Base-by-base conservation (phyloP, 225 moss, liverwort and hornwort species). In the Thuidium tamariscinum region DNA sequence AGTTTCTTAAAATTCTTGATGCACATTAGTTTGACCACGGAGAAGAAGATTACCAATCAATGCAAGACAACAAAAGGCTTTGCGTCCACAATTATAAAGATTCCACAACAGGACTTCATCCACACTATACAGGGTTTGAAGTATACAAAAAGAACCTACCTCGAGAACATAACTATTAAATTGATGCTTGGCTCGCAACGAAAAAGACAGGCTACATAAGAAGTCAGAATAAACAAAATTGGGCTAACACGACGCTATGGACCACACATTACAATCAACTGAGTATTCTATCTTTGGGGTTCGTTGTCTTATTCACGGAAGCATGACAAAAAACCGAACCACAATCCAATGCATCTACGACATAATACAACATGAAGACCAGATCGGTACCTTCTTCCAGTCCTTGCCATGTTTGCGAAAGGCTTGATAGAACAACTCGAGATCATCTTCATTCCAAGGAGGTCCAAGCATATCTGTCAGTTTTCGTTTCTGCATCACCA, bases 391-490 rank as follows among this genome's bases (percentile, higher is more conserved):
- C 96, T 97, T 96, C 89, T 93, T 95, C 97, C 97, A 97, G 85
- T 97, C 97, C 83, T 95, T 97, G 74, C 97, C 97, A 88, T 92
- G 82, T 86, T 95, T 97, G 74, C 97, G 96, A 87, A 95, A 97
- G 73, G 94, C 92, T 88, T 93, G 94, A 86, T 97, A 97, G 78
- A 97, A 97, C 85, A 94, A 83, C 90, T 97, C 95, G 71, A 97
- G 90, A 90, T 97, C 97, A 52, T 92, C 93, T 93, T 95, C 95
- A 88, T 92, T 96, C 97, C 97, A 97, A 74, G 96, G 95, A 75
- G 95, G 97, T 84, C 97, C 97, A 64, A 96, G 93, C 95, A 96
- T 96, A 76, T 97, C 94, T 68, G 95, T 94, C 88, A 97, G 76
- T 86, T 96, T 97, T 76, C 97, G 91, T 89, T 97, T 97, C 96